These are phyloP conservation scores for Fusarium citri DNA, from an alignment of 2,329 filamentous ascomycete genomes.

Conservation along the genomic window DNA sequence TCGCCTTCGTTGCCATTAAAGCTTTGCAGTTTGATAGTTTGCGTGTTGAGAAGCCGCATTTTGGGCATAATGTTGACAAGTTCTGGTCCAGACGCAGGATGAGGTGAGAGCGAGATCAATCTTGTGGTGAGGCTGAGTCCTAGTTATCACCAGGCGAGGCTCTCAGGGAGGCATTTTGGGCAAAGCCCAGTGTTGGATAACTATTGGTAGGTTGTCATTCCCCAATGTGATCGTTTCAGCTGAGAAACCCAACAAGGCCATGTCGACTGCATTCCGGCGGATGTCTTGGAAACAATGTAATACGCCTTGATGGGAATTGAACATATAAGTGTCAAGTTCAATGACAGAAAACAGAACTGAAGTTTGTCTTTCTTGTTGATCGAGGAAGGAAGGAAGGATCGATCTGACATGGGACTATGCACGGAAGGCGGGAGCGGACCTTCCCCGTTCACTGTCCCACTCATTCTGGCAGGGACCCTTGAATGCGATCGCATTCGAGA, in stretches of 20 bases:
- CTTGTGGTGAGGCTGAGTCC: neutral
- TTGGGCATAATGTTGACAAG: neutral
- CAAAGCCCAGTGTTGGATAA: neutral
- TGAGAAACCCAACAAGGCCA: neutral
- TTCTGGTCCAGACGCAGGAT: too few species aligned
- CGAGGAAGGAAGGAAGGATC: neutral
- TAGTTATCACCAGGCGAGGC: neutral
- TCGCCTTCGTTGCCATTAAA: slow-evolving; percentile 36
- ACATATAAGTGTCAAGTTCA: neutral
- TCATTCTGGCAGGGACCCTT: neutral
- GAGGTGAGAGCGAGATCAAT: neutral
- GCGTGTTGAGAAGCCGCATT: slow-evolving; percentile 48
- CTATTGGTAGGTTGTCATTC: neutral
- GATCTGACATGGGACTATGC: neutral
- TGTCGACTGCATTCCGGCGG: neutral
- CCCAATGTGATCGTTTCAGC: neutral
- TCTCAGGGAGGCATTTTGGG: neutral
- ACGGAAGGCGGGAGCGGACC: neutral
- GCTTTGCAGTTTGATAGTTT: slow-evolving; percentile 35
- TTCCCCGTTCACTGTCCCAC: neutral
- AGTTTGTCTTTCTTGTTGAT: neutral
- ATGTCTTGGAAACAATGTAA: neutral
- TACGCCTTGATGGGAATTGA: too few species aligned
- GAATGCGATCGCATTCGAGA: slow-evolving; percentile 38
- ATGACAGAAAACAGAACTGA: neutral